A percentile compares a stretch with the other conserved stretches of the same genome.
These are phyloP conservation scores for Collybia sordida DNA, from an alignment of 768 basidiomycete genomes.

Conservation along the genomic window DNA sequence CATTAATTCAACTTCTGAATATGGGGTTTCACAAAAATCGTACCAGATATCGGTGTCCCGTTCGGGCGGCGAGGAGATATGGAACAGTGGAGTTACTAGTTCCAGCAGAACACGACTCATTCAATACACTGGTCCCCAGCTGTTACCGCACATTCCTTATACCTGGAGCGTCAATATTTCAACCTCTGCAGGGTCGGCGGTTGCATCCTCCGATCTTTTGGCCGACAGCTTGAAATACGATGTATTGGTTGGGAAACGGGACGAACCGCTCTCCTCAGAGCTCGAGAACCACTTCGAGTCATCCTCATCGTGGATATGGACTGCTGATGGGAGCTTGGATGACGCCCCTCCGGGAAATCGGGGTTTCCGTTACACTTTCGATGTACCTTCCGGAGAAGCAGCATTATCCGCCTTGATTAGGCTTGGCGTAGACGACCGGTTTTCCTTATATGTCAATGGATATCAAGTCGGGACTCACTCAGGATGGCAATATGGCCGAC, in stretches of 20 bases:
- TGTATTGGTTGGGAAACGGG: conserved; percentile 2
- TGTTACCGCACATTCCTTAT: conserved; percentile 21
- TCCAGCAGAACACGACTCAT: conserved; percentile 20
- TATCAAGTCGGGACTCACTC: conserved; percentile 17
- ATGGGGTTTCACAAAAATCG: conserved; percentile 18
- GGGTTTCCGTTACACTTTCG: conserved; percentile 22
- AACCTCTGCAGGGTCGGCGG: conserved; percentile 15
- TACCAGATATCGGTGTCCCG: conserved; percentile 23
- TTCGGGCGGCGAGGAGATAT: conserved; percentile 17
- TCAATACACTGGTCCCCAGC: conserved; percentile 22
- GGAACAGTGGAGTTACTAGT: conserved; percentile 20
- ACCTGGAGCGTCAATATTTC: conserved; percentile 24
- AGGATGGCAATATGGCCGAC: conserved; percentile 22
- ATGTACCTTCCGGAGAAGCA: background rate
- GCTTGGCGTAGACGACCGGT: too few relatives aligned
- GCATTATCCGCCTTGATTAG: background rate
- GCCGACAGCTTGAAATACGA: background rate
- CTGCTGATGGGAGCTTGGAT: conserved; percentile 14
- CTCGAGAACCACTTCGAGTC: conserved; percentile 19
- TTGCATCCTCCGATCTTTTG: conserved; percentile 22
- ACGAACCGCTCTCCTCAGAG: conserved; percentile 5
- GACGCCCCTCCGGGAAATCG: conserved; percentile 16
- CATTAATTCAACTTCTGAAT: conserved; percentile 12
- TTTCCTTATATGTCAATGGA: conserved; percentile 16
- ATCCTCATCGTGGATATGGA: conserved; percentile 27